Evolutionary conservation across 768 basidiomycete species (phyloP).

Genomic region (Podaxis sp.): DNA sequence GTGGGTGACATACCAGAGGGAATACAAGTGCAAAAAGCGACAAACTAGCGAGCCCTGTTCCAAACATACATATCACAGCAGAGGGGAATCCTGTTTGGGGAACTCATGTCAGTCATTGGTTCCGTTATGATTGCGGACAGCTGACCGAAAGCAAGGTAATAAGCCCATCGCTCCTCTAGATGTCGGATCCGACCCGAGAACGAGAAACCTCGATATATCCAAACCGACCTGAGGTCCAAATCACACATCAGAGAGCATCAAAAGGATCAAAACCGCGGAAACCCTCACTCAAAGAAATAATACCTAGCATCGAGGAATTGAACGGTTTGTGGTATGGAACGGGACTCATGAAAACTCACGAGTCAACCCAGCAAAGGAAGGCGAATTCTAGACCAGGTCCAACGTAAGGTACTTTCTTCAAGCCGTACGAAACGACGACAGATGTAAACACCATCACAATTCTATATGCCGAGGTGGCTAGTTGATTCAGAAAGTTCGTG

Average conservation of each 20-base stretch:
- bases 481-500: conserved; percentile 63
- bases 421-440: conserved; percentile 58
- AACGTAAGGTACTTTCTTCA: conserved; percentile 59
- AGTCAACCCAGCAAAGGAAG: conserved; percentile 83
- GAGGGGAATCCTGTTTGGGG: conserved; percentile 60
- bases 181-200: conserved; percentile 64
- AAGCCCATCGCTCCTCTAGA: conserved; percentile 87
- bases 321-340: background rate
- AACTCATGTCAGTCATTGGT: background rate
- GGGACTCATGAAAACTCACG: conserved; percentile 48
- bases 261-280: background rate
- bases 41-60: conserved; percentile 73
- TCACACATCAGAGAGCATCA: background rate
- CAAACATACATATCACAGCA: conserved; percentile 68
- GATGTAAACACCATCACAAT: conserved; percentile 80
- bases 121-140: background rate
- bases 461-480: conserved; percentile 80
- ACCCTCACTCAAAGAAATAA: conserved; percentile 81
- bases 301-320: conserved; percentile 45
- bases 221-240: conserved; percentile 53
- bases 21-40: conserved; percentile 80
- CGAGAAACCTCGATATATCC: conserved; percentile 71
- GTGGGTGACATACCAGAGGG: conserved; percentile 55
- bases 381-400: conserved; percentile 60
- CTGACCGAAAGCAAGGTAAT: conserved; percentile 79